These are phyloP conservation scores for Dictyostelium discoideum DNA, from an alignment of 78 protist species.

Conservation along the genomic window DNA sequence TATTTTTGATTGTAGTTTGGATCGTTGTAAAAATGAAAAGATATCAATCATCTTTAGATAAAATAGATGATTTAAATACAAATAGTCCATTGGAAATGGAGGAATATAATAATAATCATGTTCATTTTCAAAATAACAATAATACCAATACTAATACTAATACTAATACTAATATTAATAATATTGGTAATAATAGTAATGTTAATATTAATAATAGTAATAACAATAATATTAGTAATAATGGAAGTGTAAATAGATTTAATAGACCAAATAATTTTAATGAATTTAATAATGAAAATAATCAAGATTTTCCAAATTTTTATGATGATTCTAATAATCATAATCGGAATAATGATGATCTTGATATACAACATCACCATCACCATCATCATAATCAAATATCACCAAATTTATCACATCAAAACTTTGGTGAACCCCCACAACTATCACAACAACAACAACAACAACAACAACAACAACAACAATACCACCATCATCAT, in stretches of 20 bases:
- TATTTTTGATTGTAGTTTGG: neutral
- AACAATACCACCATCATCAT: neutral
- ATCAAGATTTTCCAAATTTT: neutral
- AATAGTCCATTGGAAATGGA: slow-evolving; percentile 17
- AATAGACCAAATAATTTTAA: neutral
- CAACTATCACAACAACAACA: neutral
- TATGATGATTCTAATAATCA: neutral
- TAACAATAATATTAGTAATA: neutral
- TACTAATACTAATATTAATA: neutral
- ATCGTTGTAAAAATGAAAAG: slow-evolving; percentile 11
- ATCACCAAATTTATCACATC: neutral
- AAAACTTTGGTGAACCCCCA: neutral
- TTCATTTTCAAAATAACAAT: neutral
- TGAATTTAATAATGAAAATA: neutral
- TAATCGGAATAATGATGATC: neutral
- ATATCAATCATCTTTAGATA: neutral
- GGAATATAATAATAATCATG: neutral
- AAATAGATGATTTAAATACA: neutral
- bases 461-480: neutral
- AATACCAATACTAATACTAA: neutral
- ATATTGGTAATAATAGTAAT: neutral
- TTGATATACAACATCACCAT: neutral
- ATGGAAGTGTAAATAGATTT: neutral
- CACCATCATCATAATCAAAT: neutral
- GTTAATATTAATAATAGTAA: neutral